Evolutionary conservation across 2,329 filamentous ascomycete species (phyloP), one percentile per base, ranked within the genome.

Genomic region (Chaetomium sp.): DNA sequence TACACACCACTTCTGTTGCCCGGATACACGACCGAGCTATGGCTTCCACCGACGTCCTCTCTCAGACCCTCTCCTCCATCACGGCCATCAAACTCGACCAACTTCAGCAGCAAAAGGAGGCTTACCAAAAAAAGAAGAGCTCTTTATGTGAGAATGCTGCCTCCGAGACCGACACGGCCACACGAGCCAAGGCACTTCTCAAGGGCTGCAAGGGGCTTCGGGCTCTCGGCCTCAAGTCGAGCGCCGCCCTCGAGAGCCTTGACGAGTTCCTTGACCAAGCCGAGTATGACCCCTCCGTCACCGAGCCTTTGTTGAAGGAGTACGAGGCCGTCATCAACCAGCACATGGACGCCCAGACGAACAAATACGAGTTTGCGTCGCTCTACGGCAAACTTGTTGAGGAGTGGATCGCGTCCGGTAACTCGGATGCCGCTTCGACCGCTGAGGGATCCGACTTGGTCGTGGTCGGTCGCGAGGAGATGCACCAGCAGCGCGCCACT

Each of bases 51-150:
- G 73, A 75, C 29, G 72, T 78, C 51, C 77, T 85, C 42, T 83
- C 83, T 6, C 77, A 83, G 62, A 85, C 83, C 16, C 79, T 86
- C 31, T 79, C 82, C 60, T 81, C 81, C 38, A 83, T 86, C 71
- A 86, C 83, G 23, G 75, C 76, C 47, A 83, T 82, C 64, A 87
- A 87, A 70, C 81, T 87, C 65, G 76, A 76, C n/a, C 83, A 87
- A 69, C 78, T 87, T 8, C 77, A 79, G 31, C 82, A 82, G 68
- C 80, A 85, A 66, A 82, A 81, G 29, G 73, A 74, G 0, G 73
- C 79, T 2, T 87, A 84, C 69, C 78, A 83, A 60, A 72, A 74
- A 38, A 78, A 77, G 47, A 85, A 85, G 68, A 66, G 73, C 4
- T 70, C 75, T 1, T 76, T 83, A 4, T 67, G 81, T 29, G 68